Evolutionary conservation across 805 yeast genomes (phyloP).

Genomic region (Ogataea pignaliae): DNA sequence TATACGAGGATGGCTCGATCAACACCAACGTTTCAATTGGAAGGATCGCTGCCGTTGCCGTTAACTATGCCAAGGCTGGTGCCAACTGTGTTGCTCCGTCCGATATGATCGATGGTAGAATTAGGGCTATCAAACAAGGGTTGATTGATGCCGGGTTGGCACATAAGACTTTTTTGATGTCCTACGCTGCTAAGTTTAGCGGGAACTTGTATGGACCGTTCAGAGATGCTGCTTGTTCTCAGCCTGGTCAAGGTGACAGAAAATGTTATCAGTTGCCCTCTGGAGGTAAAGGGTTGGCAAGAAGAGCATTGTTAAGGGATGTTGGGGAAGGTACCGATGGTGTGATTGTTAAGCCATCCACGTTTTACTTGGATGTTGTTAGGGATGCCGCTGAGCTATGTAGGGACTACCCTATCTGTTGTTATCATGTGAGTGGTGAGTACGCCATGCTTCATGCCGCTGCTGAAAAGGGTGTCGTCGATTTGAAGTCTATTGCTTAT

Average conservation of each 20-base stretch:
- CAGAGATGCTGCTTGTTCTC: conserved; percentile 94
- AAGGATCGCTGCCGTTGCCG: conserved; percentile 91
- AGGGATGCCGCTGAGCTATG: conserved; percentile 83
- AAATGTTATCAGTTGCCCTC: conserved; percentile 90
- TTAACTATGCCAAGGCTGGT: conserved; percentile 92
- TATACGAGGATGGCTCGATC: conserved; percentile 82
- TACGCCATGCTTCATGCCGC: conserved; percentile 98
- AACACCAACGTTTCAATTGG: conserved; percentile 70
- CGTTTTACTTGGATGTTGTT: conserved; percentile 89
- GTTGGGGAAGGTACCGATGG: conserved; percentile 93
- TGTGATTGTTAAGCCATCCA: conserved; percentile 91
- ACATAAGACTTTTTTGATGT: conserved; percentile 83
- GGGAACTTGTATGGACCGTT: conserved; percentile 95
- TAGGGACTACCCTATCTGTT: conserved; percentile 81
- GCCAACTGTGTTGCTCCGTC: conserved; percentile 95
- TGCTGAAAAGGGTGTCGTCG: conserved; percentile 87
- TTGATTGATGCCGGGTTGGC: conserved; percentile 77
- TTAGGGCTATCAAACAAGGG: conserved; percentile 81
- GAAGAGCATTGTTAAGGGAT: conserved; percentile 85
- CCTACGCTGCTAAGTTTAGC: conserved; percentile 90
- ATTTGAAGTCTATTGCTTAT: conserved; percentile 71
- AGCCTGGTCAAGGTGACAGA: conserved; percentile 88
- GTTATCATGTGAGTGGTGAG: conserved; percentile 96
- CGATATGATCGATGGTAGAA: conserved; percentile 96
- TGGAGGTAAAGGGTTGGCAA: conserved; percentile 89